Evolutionary conservation across 2,329 filamentous ascomycete genomes (phyloP), one percentile per base, ranked within the genome.

Genomic region (Pseudogymnoascus destructans): DNA sequence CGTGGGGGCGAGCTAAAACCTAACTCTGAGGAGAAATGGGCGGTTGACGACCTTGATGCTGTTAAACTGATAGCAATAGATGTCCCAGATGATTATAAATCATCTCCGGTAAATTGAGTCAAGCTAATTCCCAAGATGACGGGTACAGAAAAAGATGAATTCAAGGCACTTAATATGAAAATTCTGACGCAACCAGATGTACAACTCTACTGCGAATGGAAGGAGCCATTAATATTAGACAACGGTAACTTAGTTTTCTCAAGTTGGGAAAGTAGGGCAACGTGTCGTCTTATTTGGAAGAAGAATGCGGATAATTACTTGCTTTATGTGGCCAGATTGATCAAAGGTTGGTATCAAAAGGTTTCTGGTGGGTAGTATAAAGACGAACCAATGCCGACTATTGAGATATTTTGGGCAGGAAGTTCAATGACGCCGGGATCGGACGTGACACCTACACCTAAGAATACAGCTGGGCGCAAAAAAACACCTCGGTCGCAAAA

Each of bases 1-100:
- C 57, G 58, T 54, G 58, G 36, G 8, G 59, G 57, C 35, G 15
- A 35, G 33, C 21, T n/a, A 35, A 17, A 30, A 58, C 55, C 40
- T 19, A 59, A 36, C 23, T 19, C 55, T 60, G 33, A 6, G 6
- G 33, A 36, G 33, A 36, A 36, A 36, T 36, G 33, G 33, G 33
- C 4, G 8, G 33, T 36, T 36, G 33, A 36, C n/a, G 33, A 36
- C 33, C 33, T 36, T 17, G 7, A n/a, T 3, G 33, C n/a, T 4
- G 33, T 36, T 36, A 36, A 36, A 36, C 5, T 36, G 33, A 36
- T 36, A 17, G n/a, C 33, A 36, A 36, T 36, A 36, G 33, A 36
- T 7, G 33, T 36, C 33, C 33, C 33, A 36, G n/a, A 17, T 9
- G 33, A 36, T 36, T 36, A 36, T 36, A 8, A n/a, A 17, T 36